Conservation (phyloP, 2,329 filamentous ascomycete genomes). For the Tothia fuscella region DNA sequence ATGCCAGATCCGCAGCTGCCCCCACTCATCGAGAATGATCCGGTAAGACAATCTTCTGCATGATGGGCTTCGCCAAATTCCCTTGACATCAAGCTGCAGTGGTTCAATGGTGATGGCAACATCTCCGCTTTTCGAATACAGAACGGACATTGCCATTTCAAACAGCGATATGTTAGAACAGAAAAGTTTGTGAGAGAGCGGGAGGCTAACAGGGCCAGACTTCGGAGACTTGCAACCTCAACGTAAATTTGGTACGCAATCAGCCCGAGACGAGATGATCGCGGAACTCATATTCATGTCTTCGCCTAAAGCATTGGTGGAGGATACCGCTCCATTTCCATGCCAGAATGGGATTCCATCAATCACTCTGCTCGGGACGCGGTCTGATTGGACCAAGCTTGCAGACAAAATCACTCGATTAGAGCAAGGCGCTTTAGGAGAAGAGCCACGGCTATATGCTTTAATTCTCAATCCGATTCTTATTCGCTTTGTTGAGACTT, state of each 20-base stretch:
- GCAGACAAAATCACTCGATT: not conserved
- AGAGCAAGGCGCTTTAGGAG: not conserved
- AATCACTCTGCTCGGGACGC: not conserved
- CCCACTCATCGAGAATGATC: not conserved
- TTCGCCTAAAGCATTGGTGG: not conserved
- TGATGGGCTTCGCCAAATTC: not conserved
- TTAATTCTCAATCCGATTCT: not conserved
- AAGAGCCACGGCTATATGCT: not conserved
- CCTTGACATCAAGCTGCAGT: not conserved
- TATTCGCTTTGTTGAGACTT: not conserved
- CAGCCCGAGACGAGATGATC: too few relatives aligned
- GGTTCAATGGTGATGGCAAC: slow-evolving; percentile 2
- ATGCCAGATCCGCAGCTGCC: not conserved
- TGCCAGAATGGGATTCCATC: not conserved
- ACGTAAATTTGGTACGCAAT: too few relatives aligned
- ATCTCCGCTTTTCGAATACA: not conserved
- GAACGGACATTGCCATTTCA: not conserved
- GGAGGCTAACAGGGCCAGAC: not conserved
- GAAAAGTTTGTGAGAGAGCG: not conserved
- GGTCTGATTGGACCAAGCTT: not conserved
- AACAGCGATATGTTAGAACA: not conserved
- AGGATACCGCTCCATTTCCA: not conserved
- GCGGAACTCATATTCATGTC: too few relatives aligned
- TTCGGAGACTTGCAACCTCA: too few relatives aligned
- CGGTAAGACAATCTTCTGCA: not conserved